Percentiles rank a stretch among this genome's conserved stretches.
Conservation (phyloP, 1,284 basidiomycete species). For the Athelia psychrophila region DNA sequence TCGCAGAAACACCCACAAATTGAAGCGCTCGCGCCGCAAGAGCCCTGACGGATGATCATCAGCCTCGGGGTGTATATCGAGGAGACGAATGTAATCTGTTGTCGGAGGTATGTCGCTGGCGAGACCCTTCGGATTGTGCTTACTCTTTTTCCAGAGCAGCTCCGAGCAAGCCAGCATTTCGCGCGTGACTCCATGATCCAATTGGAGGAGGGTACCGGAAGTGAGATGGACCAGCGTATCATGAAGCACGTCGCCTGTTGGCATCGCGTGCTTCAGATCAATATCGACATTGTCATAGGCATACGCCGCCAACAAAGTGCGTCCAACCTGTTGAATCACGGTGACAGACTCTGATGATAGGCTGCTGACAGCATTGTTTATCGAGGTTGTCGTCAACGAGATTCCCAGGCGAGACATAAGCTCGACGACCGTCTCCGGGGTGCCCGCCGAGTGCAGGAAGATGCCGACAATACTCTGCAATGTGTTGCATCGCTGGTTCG, state of each 20-base stretch:
- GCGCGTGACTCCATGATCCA: conserved; percentile 18
- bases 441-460: conserved; percentile 14
- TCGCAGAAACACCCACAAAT: conserved; percentile 9
- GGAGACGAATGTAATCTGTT: background rate
- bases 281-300: conserved; percentile 34
- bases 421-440: conserved; percentile 15
- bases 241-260: conserved; percentile 18
- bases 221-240: conserved; percentile 22
- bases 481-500: conserved; percentile 13
- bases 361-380: conserved; percentile 14
- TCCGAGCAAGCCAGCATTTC: conserved; percentile 26
- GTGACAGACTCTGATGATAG: conserved; percentile 15
- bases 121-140: background rate
- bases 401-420: conserved; percentile 22
- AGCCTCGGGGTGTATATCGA: background rate
- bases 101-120: background rate
- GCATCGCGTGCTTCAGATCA: conserved; percentile 8
- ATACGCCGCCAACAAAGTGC: conserved; percentile 15
- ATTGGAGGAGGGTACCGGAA: conserved; percentile 19
- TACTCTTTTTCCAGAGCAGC: conserved; percentile 23
- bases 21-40: conserved; percentile 5
- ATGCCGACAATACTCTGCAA: conserved; percentile 12
- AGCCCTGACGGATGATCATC: conserved; percentile 3
- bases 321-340: conserved; percentile 14
- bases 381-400: conserved; percentile 15